Evolutionary conservation across 345 rosid genomes (phyloP), one percentile per base, ranked within the genome.

Genomic region (Hypericum perforatum): DNA sequence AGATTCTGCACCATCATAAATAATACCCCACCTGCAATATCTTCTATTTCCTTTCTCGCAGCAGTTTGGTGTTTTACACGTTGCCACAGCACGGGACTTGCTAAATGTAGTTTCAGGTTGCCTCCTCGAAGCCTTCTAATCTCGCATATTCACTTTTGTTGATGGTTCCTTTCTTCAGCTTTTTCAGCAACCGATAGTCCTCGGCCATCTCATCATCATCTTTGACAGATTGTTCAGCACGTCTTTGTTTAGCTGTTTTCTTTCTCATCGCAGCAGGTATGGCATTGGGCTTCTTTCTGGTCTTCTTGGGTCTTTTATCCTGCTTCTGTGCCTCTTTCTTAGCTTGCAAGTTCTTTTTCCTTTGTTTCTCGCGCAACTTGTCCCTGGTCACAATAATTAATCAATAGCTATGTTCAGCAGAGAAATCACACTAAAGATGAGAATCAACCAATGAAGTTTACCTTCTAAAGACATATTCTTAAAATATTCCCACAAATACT

Each of bases 171-270:
- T 67, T 83, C 73, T 76, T 84, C 41, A 76, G 72, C 67, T 85
- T 88, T 56, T 76, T 76, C 36, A 82, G 58, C 29, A 85, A 75
- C 6, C 78, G 78, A 57, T 85, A 85, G 8, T 85, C 83, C 39
- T 76, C 67, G 43, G 82, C 62, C 77, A 88, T 54, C 60, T 82
- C 89, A 15, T 88, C 86, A 7, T 78, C 86, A 49, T 92, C 95
- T 70, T 88, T 91, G 10, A 74, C 48, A 42, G 83, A 74, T 74
- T 88, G 98, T 57, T 70, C 63, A 2, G 89, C 77, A 38, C 84
- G 90, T 63, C 97, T 82, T 62, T 85, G 89, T 53, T 84, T 88
- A 12, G 89, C 95, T 0, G 98, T 88, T 61, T 78, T 70, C 79
- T 88, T 85, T 66, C 72, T 82, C 54, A 54, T 54, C 9, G 45